Conservation (phyloP, 345 rosid genomes). For the Salix koriyanagi region DNA sequence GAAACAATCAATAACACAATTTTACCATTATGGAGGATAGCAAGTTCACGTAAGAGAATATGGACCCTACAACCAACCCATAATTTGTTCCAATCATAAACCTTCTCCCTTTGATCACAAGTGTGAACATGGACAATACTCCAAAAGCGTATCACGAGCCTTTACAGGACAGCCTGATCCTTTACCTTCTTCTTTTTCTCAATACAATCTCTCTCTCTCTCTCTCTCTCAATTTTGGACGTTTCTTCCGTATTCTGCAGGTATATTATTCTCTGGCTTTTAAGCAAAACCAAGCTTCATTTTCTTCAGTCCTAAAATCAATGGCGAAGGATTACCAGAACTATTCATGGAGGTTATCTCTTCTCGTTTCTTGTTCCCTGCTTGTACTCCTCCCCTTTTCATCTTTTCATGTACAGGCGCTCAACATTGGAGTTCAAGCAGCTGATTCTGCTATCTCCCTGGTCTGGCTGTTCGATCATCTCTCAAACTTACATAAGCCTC, state of each 20-base stretch:
- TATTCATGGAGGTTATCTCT: conserved; percentile 18
- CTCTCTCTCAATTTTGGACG: too few species aligned
- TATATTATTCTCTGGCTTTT: not conserved
- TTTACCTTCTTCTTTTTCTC: not conserved
- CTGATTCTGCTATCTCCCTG: conserved; percentile 45
- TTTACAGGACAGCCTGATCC: conserved; percentile 30
- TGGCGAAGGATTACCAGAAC: conserved; percentile 10
- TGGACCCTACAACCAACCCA: conserved; percentile 16
- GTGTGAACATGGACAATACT: conserved; percentile 19
- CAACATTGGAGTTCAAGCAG: conserved; percentile 62
- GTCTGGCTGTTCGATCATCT: conserved; percentile 23
- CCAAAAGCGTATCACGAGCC: conserved; percentile 46
- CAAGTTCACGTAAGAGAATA: conserved; percentile 13
- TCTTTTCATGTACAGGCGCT: conserved; percentile 43
- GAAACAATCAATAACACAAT: not conserved
- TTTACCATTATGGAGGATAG: not conserved
- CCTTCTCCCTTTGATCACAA: not conserved
- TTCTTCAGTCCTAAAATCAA: conserved; percentile 1
- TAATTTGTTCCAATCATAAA: not conserved
- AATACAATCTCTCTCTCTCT: too few species aligned
- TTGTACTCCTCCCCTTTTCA: conserved; percentile 20
- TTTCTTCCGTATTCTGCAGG: not conserved
- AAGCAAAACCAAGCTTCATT: conserved; percentile 19
- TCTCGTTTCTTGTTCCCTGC: conserved; percentile 5
- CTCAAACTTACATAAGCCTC: not conserved